Conservation (phyloP, 2,329 filamentous ascomycete species). For the Ceratocystis eucalypticola region DNA sequence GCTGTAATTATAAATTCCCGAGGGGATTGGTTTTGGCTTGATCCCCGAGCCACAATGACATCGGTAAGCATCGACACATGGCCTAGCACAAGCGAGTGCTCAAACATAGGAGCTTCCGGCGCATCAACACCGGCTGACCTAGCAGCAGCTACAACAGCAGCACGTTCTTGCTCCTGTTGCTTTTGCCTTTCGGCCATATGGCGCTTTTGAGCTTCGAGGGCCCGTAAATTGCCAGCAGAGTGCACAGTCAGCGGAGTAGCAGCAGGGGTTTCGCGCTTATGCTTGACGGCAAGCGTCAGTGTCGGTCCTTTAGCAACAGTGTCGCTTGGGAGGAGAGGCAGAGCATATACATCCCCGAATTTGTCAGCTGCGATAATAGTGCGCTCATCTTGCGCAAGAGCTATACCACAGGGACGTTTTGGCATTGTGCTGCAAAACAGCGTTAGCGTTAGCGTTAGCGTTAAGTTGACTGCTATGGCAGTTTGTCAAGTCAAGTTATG, state of each 20-base stretch:
- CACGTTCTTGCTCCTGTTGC: constrained; percentile 22
- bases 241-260: constrained; percentile 50
- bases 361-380: constrained; percentile 82
- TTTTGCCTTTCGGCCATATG: constrained; percentile 28
- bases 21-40: constrained; percentile 23
- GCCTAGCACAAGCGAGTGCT: constrained; percentile 67
- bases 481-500: not conserved
- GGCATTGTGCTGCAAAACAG: constrained; percentile 54
- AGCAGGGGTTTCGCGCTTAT: constrained; percentile 32
- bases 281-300: constrained; percentile 22
- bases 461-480: not conserved
- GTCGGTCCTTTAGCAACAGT: constrained; percentile 21
- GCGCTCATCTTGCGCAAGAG: constrained; percentile 52
- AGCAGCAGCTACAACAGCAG: not conserved
- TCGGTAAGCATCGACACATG: constrained; percentile 93
- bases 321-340: constrained; percentile 49
- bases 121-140: constrained; percentile 18
- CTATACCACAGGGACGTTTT: constrained; percentile 70
- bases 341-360: constrained; percentile 86
- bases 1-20: constrained; percentile 41
- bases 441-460: constrained; percentile 26
- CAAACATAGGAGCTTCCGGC: constrained; percentile 42
- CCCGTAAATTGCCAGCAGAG: constrained; percentile 47
- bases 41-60: constrained; percentile 34
- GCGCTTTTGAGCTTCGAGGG: constrained; percentile 45